Conservation (phyloP, 352 stramenopile species). For the Phytopythium kandeliae region DNA sequence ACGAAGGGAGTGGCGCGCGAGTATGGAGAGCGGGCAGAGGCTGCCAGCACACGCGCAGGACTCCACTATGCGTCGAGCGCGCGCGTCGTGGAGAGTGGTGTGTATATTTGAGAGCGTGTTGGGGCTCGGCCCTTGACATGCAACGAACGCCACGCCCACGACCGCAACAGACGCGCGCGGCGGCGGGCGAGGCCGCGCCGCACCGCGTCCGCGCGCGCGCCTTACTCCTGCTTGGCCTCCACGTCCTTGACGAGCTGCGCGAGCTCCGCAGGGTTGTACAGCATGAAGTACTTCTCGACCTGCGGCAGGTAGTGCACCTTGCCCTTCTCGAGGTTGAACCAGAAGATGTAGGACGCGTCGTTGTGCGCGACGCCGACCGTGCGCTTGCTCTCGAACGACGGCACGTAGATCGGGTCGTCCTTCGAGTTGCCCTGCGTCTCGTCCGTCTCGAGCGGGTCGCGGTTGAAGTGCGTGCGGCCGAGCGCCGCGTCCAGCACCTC, state of each 20-base stretch:
- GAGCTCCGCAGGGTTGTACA: slow-evolving; percentile 86
- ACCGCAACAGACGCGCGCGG: no score
- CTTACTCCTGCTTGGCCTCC: slow-evolving; percentile 76
- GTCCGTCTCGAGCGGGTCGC: slow-evolving; percentile 80
- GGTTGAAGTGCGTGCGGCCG: slow-evolving; percentile 70
- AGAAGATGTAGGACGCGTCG: slow-evolving; percentile 86
- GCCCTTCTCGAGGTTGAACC: slow-evolving; percentile 84
- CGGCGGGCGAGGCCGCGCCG: no score
- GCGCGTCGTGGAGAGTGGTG: no score
- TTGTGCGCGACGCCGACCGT: slow-evolving; percentile 84
- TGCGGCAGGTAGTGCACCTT: slow-evolving; percentile 83
- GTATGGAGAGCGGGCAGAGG: no score
- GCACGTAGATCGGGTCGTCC: slow-evolving; percentile 84
- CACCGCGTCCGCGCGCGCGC: no score
- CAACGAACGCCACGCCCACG: no score
- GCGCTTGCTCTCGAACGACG: slow-evolving; percentile 69
- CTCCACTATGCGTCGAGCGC: no score
- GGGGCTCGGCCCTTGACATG: no score
- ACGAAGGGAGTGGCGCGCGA: no score
- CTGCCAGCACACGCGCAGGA: no score
- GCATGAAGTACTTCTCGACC: slow-evolving; percentile 89
- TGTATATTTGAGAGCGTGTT: no score
- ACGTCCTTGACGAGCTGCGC: slow-evolving; percentile 79
- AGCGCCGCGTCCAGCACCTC: slow-evolving; percentile 71
- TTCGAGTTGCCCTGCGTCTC: slow-evolving; percentile 87